A percentile compares a stretch with the other conserved stretches of the same genome.
These are phyloP conservation scores for Anisodus acutangulus DNA, from an alignment of 257 asterid genomes.

Conservation along the genomic window DNA sequence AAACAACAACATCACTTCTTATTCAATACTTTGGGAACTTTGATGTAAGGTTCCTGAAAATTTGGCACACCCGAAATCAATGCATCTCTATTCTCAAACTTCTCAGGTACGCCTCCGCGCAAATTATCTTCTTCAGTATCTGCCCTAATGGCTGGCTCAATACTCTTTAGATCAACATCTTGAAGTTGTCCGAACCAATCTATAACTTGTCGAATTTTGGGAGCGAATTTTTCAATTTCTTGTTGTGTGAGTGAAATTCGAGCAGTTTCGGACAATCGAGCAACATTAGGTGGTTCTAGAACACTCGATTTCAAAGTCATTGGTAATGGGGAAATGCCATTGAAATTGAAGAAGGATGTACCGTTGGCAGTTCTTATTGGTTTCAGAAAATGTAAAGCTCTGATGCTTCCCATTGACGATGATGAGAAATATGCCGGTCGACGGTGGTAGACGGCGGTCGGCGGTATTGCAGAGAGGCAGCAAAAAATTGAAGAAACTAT, in stretches of 20 bases:
- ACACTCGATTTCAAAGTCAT: slow-evolving; percentile 37
- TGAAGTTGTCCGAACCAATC: slow-evolving; percentile 93
- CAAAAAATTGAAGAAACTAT: too few relatives aligned
- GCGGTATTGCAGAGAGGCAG: neutral
- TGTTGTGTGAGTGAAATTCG: slow-evolving; percentile 66
- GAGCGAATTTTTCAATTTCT: slow-evolving; percentile 71
- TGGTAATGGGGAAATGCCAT: slow-evolving; percentile 1
- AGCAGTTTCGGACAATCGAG: slow-evolving; percentile 79
- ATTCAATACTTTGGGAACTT: slow-evolving; percentile 84
- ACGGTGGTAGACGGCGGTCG: too few relatives aligned
- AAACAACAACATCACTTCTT: slow-evolving; percentile 49
- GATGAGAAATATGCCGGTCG: too few relatives aligned
- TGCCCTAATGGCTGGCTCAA: slow-evolving; percentile 90
- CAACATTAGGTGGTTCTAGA: slow-evolving; percentile 74
- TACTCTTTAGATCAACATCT: slow-evolving; percentile 78
- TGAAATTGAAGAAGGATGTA: slow-evolving; percentile 26
- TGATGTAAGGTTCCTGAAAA: slow-evolving; percentile 73
- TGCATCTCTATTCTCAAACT: slow-evolving; percentile 71
- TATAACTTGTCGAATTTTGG: slow-evolving; percentile 70
- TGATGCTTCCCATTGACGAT: slow-evolving; percentile 31
- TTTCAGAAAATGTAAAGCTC: slow-evolving; percentile 29
- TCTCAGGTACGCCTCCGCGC: slow-evolving; percentile 57
- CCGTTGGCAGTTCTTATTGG: slow-evolving; percentile 10
- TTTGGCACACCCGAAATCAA: slow-evolving; percentile 68
- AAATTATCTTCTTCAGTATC: slow-evolving; percentile 69